Percentiles rank a stretch among this genome's conserved stretches.
phyloP scores from a whole-genome alignment of 2,329 filamentous ascomycete species.

The Botrytis paeoniae region DNA sequence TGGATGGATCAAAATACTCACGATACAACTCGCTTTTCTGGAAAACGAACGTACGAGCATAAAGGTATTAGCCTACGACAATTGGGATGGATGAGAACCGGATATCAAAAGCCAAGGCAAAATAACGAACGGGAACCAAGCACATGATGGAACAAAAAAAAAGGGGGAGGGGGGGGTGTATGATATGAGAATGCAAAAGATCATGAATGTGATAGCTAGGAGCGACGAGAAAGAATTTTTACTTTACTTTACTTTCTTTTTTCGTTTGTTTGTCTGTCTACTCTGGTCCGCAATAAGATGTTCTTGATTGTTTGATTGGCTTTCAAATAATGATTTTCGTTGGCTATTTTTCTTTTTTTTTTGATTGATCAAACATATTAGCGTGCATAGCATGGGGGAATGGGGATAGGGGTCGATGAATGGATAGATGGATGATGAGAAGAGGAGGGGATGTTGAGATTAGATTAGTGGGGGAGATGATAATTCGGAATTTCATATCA shows the following conservation, averaged over 20 bases:
- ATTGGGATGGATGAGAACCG: background rate
- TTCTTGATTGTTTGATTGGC: background rate
- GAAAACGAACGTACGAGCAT: background rate
- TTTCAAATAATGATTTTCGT: background rate
- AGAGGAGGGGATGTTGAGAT: background rate
- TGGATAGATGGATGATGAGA: no score
- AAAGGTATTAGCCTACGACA: background rate
- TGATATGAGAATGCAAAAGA: background rate
- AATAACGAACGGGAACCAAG: background rate
- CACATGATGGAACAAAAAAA: background rate
- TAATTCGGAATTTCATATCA: background rate
- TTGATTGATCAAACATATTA: background rate
- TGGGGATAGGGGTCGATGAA: background rate
- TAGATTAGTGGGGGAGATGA: background rate
- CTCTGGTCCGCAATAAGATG: background rate
- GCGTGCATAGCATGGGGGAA: background rate
- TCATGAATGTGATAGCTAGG: background rate
- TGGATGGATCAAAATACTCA: background rate
- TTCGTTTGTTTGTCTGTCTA: background rate
- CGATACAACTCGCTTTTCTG: background rate
- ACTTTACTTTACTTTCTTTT: background rate
- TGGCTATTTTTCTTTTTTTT: background rate
- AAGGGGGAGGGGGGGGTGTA: no score
- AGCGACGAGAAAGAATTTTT: background rate
- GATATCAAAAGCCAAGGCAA: background rate